Evolutionary conservation across 805 yeast genomes (phyloP).

Genomic region (Candida xiaguanensis): DNA sequence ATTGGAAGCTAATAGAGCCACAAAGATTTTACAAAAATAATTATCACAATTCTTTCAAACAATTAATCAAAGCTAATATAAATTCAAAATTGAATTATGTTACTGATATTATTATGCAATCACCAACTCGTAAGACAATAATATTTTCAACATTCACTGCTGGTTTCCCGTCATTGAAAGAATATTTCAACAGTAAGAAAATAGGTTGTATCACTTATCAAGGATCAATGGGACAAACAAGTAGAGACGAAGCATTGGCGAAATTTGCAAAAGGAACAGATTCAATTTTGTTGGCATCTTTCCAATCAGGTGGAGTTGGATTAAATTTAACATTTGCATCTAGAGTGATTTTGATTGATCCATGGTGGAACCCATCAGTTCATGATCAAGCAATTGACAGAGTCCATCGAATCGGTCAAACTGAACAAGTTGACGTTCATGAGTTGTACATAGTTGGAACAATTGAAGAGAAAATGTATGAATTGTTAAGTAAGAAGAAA

Average conservation of each 20-base stretch:
- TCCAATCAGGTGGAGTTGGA: conserved; percentile 98
- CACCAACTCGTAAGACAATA: conserved; percentile 52
- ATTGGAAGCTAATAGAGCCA: conserved; percentile 17
- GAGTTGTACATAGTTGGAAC: conserved; percentile 73
- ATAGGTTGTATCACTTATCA: conserved; percentile 78
- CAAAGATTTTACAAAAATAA: not conserved
- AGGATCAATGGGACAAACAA: conserved; percentile 87
- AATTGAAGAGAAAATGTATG: conserved; percentile 79
- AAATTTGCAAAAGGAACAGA: conserved; percentile 75
- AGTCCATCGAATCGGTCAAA: conserved; percentile 85
- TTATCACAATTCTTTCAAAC: not conserved
- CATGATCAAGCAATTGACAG: conserved; percentile 83
- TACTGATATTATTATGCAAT: not conserved
- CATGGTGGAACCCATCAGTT: conserved; percentile 80
- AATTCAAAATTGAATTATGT: not conserved
- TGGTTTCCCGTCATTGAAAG: conserved; percentile 83
- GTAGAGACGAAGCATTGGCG: conserved; percentile 89
- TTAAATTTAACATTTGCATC: conserved; percentile 94
- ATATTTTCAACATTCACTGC: conserved; percentile 88
- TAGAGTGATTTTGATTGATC: conserved; percentile 83
- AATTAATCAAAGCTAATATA: not conserved
- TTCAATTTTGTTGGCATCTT: conserved; percentile 81
- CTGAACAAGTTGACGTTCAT: conserved; percentile 58
- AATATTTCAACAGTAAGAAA: conserved; percentile 58
- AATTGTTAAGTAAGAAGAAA: conserved; percentile 73